Evolutionary conservation across 2,329 filamentous ascomycete genomes (phyloP), one percentile per base, ranked within the genome.

Genomic region (Bipolaris oryzae): DNA sequence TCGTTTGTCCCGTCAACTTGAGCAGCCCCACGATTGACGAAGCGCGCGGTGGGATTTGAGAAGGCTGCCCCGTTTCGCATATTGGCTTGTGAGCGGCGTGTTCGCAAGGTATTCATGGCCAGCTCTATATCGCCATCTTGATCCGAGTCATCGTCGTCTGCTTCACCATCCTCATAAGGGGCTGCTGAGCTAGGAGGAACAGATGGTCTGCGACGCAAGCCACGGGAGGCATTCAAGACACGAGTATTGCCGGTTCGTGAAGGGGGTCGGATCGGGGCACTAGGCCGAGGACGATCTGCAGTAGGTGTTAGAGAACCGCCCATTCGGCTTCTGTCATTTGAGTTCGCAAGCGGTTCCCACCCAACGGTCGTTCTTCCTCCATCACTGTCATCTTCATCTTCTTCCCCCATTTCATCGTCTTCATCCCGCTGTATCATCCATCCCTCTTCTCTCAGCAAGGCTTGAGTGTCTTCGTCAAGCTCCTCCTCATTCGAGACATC

Each of bases 251-350:
- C 73, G 48, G 66, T 64, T 61, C 75, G 74, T 42, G 75, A 77
- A 51, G 75, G 73, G 35, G 76, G 75, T 49, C 74, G 75, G 54
- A 76, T 76, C 31, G 71, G 67, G 65, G 70, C 71, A 58, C 72
- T 75, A 73, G 73, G 74, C 67, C 69, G 71, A 53, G 74, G 74
- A 72, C 74, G 74, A 78, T 77, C 77, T 79, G 76, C 74, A 77
- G 75, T 77, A 77, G 76, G 76, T 75, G 76, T 79, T 75, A 79
- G 76, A 78, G 76, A 78, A 73, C 76, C 74, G 70, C 70, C 72
- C 71, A 75, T 76, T 74, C 75, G 76, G 67, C 70, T 68, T 78
- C 75, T 75, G 67, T 77, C 74, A 77, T 76, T 76, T 69, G 76
- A 76, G 72, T 73, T 77, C 75, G 76, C 71, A 70, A 73, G 76